Conservation (phyloP, 352 stramenopile genomes). For the Peronospora belbahrii region DNA sequence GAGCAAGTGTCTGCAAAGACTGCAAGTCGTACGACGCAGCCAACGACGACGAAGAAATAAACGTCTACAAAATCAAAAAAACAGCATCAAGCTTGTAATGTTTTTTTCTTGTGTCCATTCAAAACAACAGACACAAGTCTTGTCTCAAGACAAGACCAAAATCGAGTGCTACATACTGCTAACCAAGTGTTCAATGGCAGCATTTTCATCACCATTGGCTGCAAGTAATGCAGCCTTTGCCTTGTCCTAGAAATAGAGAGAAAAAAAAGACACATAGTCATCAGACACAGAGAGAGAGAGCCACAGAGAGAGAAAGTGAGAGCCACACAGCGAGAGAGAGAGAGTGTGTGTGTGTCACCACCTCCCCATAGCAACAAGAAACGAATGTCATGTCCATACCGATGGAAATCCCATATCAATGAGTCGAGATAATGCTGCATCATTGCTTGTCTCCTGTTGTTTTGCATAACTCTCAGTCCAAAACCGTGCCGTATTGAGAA, state of each 20-base stretch:
- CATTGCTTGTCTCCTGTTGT: constrained; percentile 39
- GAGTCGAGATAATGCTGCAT: constrained; percentile 59
- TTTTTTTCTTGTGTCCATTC: too few species aligned
- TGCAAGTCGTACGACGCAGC: constrained; percentile 34
- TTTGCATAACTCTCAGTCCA: constrained; percentile 95
- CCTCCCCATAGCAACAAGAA: too few species aligned
- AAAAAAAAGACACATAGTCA: not conserved
- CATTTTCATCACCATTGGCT: constrained; percentile 80
- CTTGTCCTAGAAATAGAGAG: constrained; percentile 33
- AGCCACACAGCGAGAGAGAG: too few species aligned
- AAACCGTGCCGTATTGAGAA: constrained; percentile 91
- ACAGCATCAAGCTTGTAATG: too few species aligned
- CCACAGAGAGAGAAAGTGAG: too few species aligned
- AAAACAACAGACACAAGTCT: not conserved
- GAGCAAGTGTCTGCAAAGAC: constrained; percentile 52
- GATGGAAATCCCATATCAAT: constrained; percentile 85
- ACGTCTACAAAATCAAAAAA: too few species aligned
- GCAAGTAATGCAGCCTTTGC: constrained; percentile 56
- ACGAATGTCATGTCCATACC: constrained; percentile 17
- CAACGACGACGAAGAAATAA: constrained; percentile 45
- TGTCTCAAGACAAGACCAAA: not conserved
- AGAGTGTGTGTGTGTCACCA: too few species aligned
- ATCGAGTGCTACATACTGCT: constrained; percentile 50
- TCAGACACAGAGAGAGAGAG: not conserved
- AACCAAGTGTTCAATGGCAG: constrained; percentile 78